Evolutionary conservation across 225 moss, liverwort and hornwort genomes (phyloP), one percentile per base, ranked within the genome.

Genomic region (Asterella californica): DNA sequence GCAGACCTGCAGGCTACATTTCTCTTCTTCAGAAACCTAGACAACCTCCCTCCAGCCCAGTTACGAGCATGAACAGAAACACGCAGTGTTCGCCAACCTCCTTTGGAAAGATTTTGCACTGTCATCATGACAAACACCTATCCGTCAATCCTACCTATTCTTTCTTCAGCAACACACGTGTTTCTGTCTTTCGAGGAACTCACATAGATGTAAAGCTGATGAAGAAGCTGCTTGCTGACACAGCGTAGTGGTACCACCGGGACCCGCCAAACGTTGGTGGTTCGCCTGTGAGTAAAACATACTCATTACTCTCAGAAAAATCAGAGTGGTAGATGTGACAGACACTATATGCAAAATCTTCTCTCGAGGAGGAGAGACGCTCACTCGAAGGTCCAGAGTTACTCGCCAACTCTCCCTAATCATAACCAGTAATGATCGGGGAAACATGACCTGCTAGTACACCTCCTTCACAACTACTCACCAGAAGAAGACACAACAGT

Each of bases 131-230:
- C 52, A 52, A 52, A 52, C 12, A 52, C 7, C 21, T 57, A 57
- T 4, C 22, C 61, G 6, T 37, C 38, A 10, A 2, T 6, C 32
- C 21, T 37, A 69, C 36, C 17, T 48, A 24, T 57, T n/a, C 17
- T 57, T 33, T 65, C 10, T 32, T 30, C 65, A 7, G 12, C 27
- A 6, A 38, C 24, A 46, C 46, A n/a, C n/a, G 2, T 18, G n/a
- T 14, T 1, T 11, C n/a, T 15, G n/a, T 48, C 47, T 25, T 25
- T 21, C 59, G 59, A 36, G 34, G 45, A 18, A 84, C 97, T 92
- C 89, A 99, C 97, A 99, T 95, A 80, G 92, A 86, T 69, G 86
- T 85, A 75, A 74, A 79, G 85, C 86, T 94, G 84, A 99, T 85
- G 33, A 82, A 22, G 79, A 99, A 92, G 86, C 86, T 88, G 88